Evolutionary conservation across 257 asterid species (phyloP).

Genomic region (Agastache rugosa): DNA sequence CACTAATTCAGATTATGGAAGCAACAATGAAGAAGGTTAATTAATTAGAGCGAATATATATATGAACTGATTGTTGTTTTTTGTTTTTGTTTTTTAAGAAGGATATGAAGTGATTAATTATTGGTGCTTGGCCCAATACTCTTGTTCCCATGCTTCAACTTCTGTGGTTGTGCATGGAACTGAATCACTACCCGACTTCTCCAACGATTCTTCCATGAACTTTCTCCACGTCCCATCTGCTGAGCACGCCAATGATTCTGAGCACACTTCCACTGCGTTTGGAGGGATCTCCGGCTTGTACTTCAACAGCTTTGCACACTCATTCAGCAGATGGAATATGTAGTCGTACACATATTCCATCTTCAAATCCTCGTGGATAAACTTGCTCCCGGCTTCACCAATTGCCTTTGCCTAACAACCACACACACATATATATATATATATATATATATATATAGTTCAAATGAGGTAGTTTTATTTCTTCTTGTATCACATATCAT

Average conservation of each 20-base stretch:
- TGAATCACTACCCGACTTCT: slow-evolving; percentile 57
- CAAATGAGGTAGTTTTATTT: not conserved
- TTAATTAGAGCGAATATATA: too few species aligned
- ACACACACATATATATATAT: too few species aligned
- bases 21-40: not conserved
- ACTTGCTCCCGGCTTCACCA: slow-evolving; percentile 76
- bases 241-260: slow-evolving; percentile 72
- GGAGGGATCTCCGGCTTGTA: slow-evolving; percentile 66
- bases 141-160: slow-evolving; percentile 75
- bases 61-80: not conserved
- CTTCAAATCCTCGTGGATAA: slow-evolving; percentile 70
- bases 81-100: too few species aligned
- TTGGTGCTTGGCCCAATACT: slow-evolving; percentile 52
- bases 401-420: slow-evolving; percentile 64
- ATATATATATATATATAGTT: too few species aligned
- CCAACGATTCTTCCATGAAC: slow-evolving; percentile 81
- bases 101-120: too few species aligned
- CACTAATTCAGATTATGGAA: not conserved
- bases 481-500: not conserved
- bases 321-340: slow-evolving; percentile 71
- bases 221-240: slow-evolving; percentile 55
- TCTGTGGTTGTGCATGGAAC: slow-evolving; percentile 63
- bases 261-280: slow-evolving; percentile 61
- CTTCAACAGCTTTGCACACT: slow-evolving; percentile 68
- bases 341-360: slow-evolving; percentile 83